phyloP scores from a whole-genome alignment of 495 filamentous ascomycete genomes.

The Tetracladium setigerum region DNA sequence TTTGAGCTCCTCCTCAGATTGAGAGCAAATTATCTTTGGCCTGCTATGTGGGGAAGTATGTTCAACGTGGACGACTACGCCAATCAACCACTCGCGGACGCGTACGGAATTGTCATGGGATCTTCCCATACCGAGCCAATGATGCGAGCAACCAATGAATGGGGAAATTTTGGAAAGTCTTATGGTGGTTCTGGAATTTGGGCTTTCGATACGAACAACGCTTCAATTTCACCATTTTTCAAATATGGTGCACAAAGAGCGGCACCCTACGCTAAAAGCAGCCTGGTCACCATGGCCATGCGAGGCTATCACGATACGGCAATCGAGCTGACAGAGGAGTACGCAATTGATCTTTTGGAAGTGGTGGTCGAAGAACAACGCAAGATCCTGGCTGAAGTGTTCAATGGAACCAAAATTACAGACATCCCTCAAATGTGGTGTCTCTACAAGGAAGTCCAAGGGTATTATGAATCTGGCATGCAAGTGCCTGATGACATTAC shows the following conservation, averaged over 20 bases:
- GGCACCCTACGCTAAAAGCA: constrained; percentile 54
- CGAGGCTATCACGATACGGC: constrained; percentile 60
- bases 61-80: constrained; percentile 62
- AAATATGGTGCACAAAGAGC: constrained; percentile 56
- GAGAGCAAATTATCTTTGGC: constrained; percentile 71
- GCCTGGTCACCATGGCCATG: constrained; percentile 66
- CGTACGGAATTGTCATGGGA: constrained; percentile 65
- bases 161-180: constrained; percentile 38
- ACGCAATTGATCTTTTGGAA: constrained; percentile 52
- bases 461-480: constrained; percentile 58
- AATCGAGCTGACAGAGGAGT: constrained; percentile 42
- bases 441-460: constrained; percentile 64
- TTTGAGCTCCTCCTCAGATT: constrained; percentile 66
- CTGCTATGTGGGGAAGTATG: constrained; percentile 61
- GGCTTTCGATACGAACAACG: constrained; percentile 60
- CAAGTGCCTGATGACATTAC: constrained; percentile 66
- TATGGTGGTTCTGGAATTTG: constrained; percentile 48
- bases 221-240: constrained; percentile 58
- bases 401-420: constrained; percentile 41
- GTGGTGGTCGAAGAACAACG: constrained; percentile 53
- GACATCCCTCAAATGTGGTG: constrained; percentile 66
- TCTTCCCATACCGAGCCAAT: constrained; percentile 71
- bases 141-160: constrained; percentile 65
- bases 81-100: constrained; percentile 61
- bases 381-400: constrained; percentile 45